Evolutionary conservation across 306 rosid species (phyloP), one percentile per base, ranked within the genome.

Genomic region (Phaseolus lunatus): DNA sequence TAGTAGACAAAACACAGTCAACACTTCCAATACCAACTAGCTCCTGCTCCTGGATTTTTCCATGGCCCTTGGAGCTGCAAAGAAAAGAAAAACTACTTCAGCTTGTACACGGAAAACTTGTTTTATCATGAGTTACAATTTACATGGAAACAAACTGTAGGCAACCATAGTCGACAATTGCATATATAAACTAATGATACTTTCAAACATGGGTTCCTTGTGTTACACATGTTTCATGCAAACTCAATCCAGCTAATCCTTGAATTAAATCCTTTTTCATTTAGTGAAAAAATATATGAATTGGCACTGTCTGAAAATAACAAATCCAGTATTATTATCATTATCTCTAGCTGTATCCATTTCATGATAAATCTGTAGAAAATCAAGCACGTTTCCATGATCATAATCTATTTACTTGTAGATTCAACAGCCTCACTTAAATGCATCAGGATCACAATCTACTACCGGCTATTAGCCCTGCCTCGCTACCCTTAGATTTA

Each of bases 31-130:
- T 47, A 62, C 65, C 57, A 71, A 66, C 82, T 80, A 84, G 77
- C 80, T 37, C 84, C 84, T 76, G 82, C 73, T 84, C 84, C 49
- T 84, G 68, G 84, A 84, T 76, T 80, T 84, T 62, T 84, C 87
- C 84, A 80, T 65, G 5, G 84, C 87, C 76, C 87, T 64, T 1
- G 84, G 84, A 70, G 87, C 98, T 93, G 89, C 35, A 16, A 74
- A 75, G 41, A 75, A 58, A 45, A 72, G 26, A 49, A 54, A 75
- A 44, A 62, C 19, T 11, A 22, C 57, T 52, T 70, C 19, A 73
- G 72, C 72, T 57, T 44, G 19, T 62, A 63, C n/a, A 56, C 41
- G 35, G 57, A 48, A n/a, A 66, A 54, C 9, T 26, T 23, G 59
- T 11, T 29, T 22, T 61, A 23, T 61, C 67, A 41, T 61, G 23